Evolutionary conservation across 441 rosid species (phyloP), one percentile per base, ranked within the genome.

Genomic region (Adansonia madagascariensis): DNA sequence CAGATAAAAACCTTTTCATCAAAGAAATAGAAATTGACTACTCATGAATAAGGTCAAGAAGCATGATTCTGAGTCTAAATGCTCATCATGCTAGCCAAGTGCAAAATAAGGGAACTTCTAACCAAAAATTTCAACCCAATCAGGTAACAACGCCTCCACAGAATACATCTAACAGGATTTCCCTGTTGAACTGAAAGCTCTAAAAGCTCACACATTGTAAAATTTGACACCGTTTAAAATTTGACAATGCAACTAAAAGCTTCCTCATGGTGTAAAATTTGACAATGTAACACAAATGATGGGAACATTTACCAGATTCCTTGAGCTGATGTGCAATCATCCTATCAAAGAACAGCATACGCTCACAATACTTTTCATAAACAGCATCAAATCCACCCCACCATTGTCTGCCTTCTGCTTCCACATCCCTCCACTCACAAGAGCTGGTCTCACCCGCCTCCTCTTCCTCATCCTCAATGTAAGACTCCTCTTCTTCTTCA

Each of bases 321-420:
- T 84, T 85, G 69, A 90, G 92, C 80, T 90, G 97, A 55, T 84
- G 93, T 24, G 86, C 85, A 82, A 89, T 91, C 80, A 90, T 84
- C 35, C 89, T 88, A 84, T 94, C 98, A 70, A 89, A 96, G 88
- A 87, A 90, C 77, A 96, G 85, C 98, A 96, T 96, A 62, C 93
- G 81, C 74, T 92, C 97, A 14, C 96, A 89, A 79, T 96, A 94
- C 85, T 91, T 93, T 50, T 88, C 98, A 79, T 96, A 91, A 24
- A 94, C 87, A 82, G 89, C 92, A 89, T 94, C 97, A 80, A 94
- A 92, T 10, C 98, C 99, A 60, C 92, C 93, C 98, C 99, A 96
- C 98, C 95, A 94, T 80, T 87, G 92, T 75, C 94, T 88, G 69
- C 91, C 97, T 82, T 92, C 93, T 22, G 94, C 98, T 76, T 91